Conservation (phyloP, 2,329 filamentous ascomycete genomes). For the Pezicula neosporulosa region DNA sequence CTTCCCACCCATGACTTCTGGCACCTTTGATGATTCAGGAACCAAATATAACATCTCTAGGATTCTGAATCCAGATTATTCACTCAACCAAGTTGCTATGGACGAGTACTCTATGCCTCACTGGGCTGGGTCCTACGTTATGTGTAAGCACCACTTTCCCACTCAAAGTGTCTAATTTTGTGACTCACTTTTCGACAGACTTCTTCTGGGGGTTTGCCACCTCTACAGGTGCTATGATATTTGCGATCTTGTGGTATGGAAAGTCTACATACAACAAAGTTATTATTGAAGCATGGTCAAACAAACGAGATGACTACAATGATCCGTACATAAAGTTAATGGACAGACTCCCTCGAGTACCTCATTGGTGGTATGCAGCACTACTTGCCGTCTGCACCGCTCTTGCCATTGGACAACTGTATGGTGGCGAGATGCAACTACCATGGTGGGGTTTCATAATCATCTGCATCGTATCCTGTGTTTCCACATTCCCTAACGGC, state of each 20-base stretch:
- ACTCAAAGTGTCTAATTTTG: not conserved
- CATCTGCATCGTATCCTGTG: conserved; percentile 20
- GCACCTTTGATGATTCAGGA: conserved; percentile 48
- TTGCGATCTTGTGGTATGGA: conserved; percentile 26
- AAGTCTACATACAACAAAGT: conserved; percentile 16
- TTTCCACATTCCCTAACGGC: conserved; percentile 28
- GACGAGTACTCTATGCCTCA: conserved; percentile 50
- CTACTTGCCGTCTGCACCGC: conserved; percentile 22
- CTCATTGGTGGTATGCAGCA: conserved; percentile 29
- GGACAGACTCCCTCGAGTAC: conserved; percentile 21
- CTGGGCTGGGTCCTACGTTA: conserved; percentile 27
- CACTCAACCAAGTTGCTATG: conserved; percentile 47
- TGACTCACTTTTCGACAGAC: conserved; percentile 1
- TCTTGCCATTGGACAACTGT: conserved; percentile 25
- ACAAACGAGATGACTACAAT: conserved; percentile 20
- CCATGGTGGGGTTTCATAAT: conserved; percentile 30
- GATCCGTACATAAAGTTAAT: conserved; percentile 30
- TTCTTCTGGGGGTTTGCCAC: conserved; percentile 33
- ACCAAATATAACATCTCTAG: conserved; percentile 23
- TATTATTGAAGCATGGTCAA: conserved; percentile 16
- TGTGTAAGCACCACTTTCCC: conserved; percentile 8
- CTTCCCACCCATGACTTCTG: conserved; percentile 65
- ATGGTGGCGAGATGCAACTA: conserved; percentile 23
- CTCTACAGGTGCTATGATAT: conserved; percentile 28
- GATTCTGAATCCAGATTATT: conserved; percentile 23